Conservation (phyloP, 2,329 filamentous ascomycete species). For the Trichoderma guizhouense region DNA sequence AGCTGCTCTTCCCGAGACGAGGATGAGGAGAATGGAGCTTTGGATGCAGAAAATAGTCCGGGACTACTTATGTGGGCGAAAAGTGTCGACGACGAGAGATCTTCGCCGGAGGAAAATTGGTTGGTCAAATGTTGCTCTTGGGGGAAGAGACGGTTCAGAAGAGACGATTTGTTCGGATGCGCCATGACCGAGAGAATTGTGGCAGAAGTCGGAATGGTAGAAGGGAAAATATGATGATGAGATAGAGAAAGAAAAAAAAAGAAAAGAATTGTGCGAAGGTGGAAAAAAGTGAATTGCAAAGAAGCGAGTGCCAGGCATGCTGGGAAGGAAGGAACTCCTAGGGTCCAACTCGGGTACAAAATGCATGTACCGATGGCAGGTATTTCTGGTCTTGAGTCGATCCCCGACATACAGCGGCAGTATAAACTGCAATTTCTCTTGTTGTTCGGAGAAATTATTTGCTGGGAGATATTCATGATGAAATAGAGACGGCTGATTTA, state of each 20-base stretch:
- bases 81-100: constrained; percentile 25
- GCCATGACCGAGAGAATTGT: neutral
- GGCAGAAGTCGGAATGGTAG: accelerated
- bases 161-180: neutral
- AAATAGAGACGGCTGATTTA: neutral
- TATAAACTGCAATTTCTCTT: neutral
- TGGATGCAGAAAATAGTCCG: constrained; percentile 7
- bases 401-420: neutral
- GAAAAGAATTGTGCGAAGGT: neutral
- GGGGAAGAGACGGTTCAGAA: neutral
- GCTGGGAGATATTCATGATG: neutral
- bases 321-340: neutral
- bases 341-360: neutral
- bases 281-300: neutral
- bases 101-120: neutral
- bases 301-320: neutral
- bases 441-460: neutral
- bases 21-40: neutral
- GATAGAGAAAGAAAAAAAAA: neutral
- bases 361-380: neutral
- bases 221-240: neutral
- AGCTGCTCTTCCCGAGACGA: neutral
- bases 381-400: no score
- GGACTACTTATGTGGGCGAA: constrained; percentile 30
- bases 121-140: neutral